Evolutionary conservation across 441 rosid genomes (phyloP), one percentile per base, ranked within the genome.

Genomic region (Jatropha multifida): DNA sequence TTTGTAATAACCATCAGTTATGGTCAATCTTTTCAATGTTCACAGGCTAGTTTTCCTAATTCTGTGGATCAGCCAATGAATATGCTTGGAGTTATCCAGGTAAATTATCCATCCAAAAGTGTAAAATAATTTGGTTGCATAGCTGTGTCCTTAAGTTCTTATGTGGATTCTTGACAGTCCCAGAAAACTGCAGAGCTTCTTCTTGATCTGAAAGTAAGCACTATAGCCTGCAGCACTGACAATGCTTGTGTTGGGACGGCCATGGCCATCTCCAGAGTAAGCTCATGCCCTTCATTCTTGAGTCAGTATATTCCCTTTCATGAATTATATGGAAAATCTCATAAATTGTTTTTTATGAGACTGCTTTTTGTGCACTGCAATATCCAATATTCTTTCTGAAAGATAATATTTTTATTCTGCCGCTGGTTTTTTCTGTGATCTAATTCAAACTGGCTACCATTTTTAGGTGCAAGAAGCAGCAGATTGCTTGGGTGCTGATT

Each of bases 121-220:
- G 17, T 66, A 60, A 41, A 37, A 38, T 69, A 12, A 41, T 44
- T 41, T 11, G 46, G 40, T 79, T 59, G 49, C 8, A 63, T 38
- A 20, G 44, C 76, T n/a, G 17, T 80, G 49, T 71, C 32, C 76
- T 74, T 77, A 79, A 42, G 56, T 72, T 73, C 69, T 64, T 77
- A 77, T 65, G 52, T 66, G 79, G 68, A 48, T 58, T 10, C 37
- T 83, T 77, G 58, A 82, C 88, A 94, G 97, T 82, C 97, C 77
- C 98, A 92, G 87, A 94, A 94, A 87, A 88, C 85, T 72, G 95
- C 97, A n/a, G 98, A 94, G 87, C 83, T 92, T 68, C 90, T 94
- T 81, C 98, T 92, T 79, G 97, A 94, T 87, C 68, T 79, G 84
- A 88, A 87, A 76, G 85, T 91, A 75, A 81, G 85, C 81, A 82